Evolutionary conservation across 371 early-diverging fungal genomes (phyloP).

Genomic region (Saksenaea oblongispora): DNA sequence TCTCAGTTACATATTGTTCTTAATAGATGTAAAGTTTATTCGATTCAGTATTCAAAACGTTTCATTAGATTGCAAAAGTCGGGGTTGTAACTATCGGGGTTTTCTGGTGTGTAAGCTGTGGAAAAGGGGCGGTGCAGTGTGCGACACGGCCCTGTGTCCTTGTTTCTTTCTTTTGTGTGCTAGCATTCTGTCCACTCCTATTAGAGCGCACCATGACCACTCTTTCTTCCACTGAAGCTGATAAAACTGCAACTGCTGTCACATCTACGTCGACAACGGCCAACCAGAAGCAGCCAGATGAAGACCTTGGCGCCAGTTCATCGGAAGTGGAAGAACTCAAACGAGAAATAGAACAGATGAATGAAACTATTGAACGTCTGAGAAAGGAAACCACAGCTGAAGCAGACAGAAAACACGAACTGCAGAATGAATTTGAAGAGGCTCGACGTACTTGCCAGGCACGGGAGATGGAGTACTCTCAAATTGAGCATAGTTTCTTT

Average conservation of each 20-base stretch:
- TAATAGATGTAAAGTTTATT: too few species aligned
- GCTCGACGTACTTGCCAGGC: slow-evolving; percentile 36
- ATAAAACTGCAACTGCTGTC: not conserved
- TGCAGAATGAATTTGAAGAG: slow-evolving; percentile 34
- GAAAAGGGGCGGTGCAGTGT: too few species aligned
- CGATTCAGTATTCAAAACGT: too few species aligned
- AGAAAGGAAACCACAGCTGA: slow-evolving; percentile 32
- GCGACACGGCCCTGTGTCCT: not conserved
- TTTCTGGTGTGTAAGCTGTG: too few species aligned
- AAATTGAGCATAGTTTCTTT: slow-evolving; percentile 57
- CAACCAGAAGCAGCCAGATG: not conserved
- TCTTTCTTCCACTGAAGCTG: slow-evolving; percentile 3
- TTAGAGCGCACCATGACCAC: slow-evolving; percentile 1
- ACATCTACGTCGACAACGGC: slow-evolving; percentile 3
- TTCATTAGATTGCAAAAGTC: too few species aligned
- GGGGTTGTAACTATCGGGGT: too few species aligned
- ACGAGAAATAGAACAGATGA: slow-evolving; percentile 39
- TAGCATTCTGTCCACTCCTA: not conserved
- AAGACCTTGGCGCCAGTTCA: slow-evolving; percentile 1
- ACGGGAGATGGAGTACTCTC: slow-evolving; percentile 44
- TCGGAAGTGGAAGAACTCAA: slow-evolving; percentile 25
- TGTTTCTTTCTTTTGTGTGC: not conserved
- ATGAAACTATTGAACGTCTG: slow-evolving; percentile 30
- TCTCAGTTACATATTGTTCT: too few species aligned
- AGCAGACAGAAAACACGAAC: slow-evolving; percentile 32